Evolutionary conservation across 202 grass and related monocot genomes (phyloP), one percentile per base, ranked within the genome.

Genomic region (Hordeum pubiflorum): DNA sequence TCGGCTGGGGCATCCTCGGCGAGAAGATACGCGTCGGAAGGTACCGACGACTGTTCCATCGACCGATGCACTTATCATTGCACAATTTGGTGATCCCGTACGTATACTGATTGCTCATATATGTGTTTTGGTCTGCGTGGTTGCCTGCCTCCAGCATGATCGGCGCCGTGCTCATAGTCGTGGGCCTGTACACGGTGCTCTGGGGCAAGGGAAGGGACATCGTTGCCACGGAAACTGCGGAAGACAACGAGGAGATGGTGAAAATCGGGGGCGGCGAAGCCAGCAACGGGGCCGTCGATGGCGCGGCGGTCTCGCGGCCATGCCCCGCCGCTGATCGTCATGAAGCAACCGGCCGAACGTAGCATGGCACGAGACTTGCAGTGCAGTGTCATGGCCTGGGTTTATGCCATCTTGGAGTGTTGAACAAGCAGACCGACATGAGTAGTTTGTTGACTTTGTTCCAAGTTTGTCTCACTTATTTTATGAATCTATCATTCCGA

Each of bases 121-220:
- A 54, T 54, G 13, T 2, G 7, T 63, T 33, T 17, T 58, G 12
- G 44, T 48, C 17, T 48, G 50, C 1, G 9, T 34, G 64, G 2
- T 12, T 37, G 27, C 27, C 31, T 15, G n/a, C 4, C 2, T 75
- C 48, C 82, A 93, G 91, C 17, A 75, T 41, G 2, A 69, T 59
- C 20, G 87, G 91, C 1, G 85, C 88, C 4, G 79, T 34, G 2
- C 4, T 90, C 18, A 86, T 93, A 70, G 85, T 93, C 10, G 85
- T n/a, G 65, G 91, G 88, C 15, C 64, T 88, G 26, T 93, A 93
- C 68, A 63, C 85, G 46, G 88, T 93, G 58, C 82, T 93, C 2
- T 85, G 87, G 87, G 91, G 84, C 22, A 89, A 89, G 60, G 78
- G 81, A 60, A 89, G 40, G 43, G 87, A 93, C 58, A 33, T 76